phyloP scores from a whole-genome alignment of 805 yeast species.

The Metschnikowia cubensis region DNA sequence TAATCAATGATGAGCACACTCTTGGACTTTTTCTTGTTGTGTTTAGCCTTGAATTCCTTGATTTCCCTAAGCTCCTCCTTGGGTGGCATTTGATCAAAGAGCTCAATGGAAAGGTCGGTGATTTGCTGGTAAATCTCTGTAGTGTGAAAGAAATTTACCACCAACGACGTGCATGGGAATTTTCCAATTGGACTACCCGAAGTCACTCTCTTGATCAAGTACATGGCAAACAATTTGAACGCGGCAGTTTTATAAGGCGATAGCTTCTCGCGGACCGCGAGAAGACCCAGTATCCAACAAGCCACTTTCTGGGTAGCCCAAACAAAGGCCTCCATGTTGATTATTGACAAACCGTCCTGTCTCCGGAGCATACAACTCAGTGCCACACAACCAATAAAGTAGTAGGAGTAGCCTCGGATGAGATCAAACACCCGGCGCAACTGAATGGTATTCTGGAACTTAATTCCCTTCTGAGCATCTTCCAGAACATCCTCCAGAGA shows the following conservation, averaged over 20 bases:
- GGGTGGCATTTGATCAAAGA: slow-evolving; percentile 6
- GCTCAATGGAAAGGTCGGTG: neutral
- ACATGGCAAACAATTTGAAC: slow-evolving; percentile 32
- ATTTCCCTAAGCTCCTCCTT: neutral
- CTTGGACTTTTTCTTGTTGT: neutral
- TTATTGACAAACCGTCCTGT: slow-evolving; percentile 34
- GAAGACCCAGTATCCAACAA: slow-evolving; percentile 22
- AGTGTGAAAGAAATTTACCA: slow-evolving; percentile 46
- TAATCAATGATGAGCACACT: slow-evolving; percentile 4
- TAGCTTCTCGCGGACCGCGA: slow-evolving; percentile 18
- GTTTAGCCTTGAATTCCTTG: neutral
- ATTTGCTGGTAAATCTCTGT: slow-evolving; percentile 6
- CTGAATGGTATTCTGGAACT: slow-evolving; percentile 59
- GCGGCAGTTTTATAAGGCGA: slow-evolving; percentile 19
- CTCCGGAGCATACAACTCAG: slow-evolving; percentile 46
- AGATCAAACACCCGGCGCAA: slow-evolving; percentile 29
- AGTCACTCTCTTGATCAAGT: slow-evolving; percentile 29
- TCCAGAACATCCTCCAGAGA: neutral
- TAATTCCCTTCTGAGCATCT: slow-evolving; percentile 40
- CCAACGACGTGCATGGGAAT: slow-evolving; percentile 29
- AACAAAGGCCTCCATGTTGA: slow-evolving; percentile 22
- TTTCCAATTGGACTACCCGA: slow-evolving; percentile 22
- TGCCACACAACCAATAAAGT: slow-evolving; percentile 25
- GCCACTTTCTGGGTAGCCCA: slow-evolving; percentile 35
- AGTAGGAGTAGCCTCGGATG: slow-evolving; percentile 1